These are phyloP conservation scores for Nitzschia palea DNA, from an alignment of 108 stramenopile genomes.

Conservation along the genomic window DNA sequence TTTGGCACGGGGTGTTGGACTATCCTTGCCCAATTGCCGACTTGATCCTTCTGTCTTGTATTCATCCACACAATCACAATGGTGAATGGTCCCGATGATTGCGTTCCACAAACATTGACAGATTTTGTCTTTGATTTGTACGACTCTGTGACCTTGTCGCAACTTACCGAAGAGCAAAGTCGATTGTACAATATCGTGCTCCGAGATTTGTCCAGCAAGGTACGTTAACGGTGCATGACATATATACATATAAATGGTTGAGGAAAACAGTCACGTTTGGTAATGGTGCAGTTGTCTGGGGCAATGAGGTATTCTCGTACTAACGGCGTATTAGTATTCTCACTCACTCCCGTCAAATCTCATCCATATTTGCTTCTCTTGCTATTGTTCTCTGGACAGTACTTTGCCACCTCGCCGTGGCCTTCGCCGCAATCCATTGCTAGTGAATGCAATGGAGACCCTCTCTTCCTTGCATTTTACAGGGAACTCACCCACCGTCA, in stretches of 20 bases:
- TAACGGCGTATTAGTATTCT: too few species aligned
- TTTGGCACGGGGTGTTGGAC: too few species aligned
- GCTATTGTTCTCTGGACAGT: conserved; percentile 46
- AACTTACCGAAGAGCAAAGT: conserved; percentile 73
- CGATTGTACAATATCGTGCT: conserved; percentile 58
- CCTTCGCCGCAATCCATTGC: conserved; percentile 80
- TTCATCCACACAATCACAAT: too few species aligned
- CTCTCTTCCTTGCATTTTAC: conserved; percentile 84
- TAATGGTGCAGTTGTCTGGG: too few species aligned
- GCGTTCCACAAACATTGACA: conserved; percentile 70
- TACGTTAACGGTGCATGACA: too few species aligned
- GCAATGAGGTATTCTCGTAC: too few species aligned
- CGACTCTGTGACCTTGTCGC: conserved; percentile 77
- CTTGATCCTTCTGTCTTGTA: too few species aligned
- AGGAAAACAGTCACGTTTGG: too few species aligned
- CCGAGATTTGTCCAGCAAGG: conserved; percentile 70
- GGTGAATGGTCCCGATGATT: conserved; percentile 41
- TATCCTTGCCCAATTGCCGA: too few species aligned
- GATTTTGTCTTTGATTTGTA: conserved; percentile 95
- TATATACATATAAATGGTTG: too few species aligned
- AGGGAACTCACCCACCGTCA: conserved; percentile 85
- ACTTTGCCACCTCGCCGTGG: conserved; percentile 84
- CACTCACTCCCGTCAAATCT: background rate
- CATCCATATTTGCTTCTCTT: conserved; percentile 1
- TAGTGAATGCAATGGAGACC: conserved; percentile 82